Base-by-base conservation (phyloP, 2,329 filamentous ascomycete genomes). In the Geosmithia putterillii region DNA sequence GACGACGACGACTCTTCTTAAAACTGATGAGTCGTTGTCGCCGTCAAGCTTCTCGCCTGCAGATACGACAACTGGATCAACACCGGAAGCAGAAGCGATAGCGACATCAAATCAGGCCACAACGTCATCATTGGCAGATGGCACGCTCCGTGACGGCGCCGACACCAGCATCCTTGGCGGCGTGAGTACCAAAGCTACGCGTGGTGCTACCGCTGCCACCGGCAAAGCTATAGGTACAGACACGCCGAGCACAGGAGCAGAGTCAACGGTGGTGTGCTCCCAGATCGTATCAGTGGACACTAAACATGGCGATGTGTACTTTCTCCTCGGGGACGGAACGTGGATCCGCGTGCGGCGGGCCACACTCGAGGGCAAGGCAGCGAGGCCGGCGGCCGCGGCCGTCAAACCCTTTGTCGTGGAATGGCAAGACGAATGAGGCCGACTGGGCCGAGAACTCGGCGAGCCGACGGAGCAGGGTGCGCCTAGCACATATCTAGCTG, bases 321-420 rank as follows among this genome's bases (percentile, higher is more conserved):
- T 63, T n/a, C 42, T 48, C 22, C 42, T 55, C 28, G 42, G 22
- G 2, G 44, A 47, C 2, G 50, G 48, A 2, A 47, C 36, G 2
- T 48, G 54, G 46, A 42, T 65, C 1, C 50, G 48, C n/a, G 52
- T 65, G 5, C 48, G 38, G 34, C 54, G 45, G 25, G 51, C 60
- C 4, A 62, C 59, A 42, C 56, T 62, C 21, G 60, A 62, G 37
- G 60, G 61, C 3, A 59, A 54, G 41, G 44, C 44, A 1, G 53
- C 56, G 37, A 51, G 54, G 40, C 44, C 46, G 38, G 58, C 59
- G 2, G 50, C 47, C 3, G 25, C 39, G 36, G 56, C 48, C 8
- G 41, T 62, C 15, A 52, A 44, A 44, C 42, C 43, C 3, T 55
- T 52, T 28, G 4, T 46, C 17, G 32, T 42, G 18, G 39, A 41